Evolutionary conservation across 345 rosid species (phyloP).

Genomic region (Combretum micranthum): DNA sequence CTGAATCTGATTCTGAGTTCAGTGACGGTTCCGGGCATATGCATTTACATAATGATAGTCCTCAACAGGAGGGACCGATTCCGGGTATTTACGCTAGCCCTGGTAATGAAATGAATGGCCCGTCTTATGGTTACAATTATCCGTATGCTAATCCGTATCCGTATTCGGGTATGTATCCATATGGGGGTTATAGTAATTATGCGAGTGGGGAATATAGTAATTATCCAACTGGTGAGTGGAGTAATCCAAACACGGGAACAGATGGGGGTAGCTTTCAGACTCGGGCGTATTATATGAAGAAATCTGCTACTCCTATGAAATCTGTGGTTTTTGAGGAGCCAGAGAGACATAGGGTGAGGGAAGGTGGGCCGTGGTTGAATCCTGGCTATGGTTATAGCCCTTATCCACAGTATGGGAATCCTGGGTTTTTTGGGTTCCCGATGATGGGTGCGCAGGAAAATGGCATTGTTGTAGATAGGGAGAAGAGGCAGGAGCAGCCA

Average conservation of each 20-base stretch:
- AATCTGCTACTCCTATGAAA: slow-evolving; percentile 51
- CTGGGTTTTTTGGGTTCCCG: slow-evolving; percentile 47
- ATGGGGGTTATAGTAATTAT: not conserved
- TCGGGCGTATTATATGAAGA: slow-evolving; percentile 65
- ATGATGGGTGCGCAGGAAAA: slow-evolving; percentile 27
- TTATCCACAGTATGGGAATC: slow-evolving; percentile 25
- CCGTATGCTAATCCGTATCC: slow-evolving; percentile 4
- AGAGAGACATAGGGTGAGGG: slow-evolving; percentile 24
- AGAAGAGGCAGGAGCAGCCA: slow-evolving; percentile 26
- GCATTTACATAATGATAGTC: slow-evolving; percentile 30
- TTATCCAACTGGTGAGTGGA: slow-evolving; percentile 38
- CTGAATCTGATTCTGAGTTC: slow-evolving; percentile 48
- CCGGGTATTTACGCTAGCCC: slow-evolving; percentile 3
- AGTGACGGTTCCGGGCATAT: slow-evolving; percentile 43
- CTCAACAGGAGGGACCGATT: slow-evolving; percentile 11
- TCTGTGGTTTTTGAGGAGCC: slow-evolving; percentile 68
- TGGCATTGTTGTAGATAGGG: slow-evolving; percentile 6
- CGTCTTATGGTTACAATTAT: slow-evolving; percentile 16
- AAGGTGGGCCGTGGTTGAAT: slow-evolving; percentile 12
- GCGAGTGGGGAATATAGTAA: slow-evolving; percentile 36
- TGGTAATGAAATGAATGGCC: slow-evolving; percentile 1
- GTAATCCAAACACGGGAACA: slow-evolving; percentile 16
- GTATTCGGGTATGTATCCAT: not conserved
- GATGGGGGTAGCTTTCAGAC: slow-evolving; percentile 20
- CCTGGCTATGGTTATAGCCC: slow-evolving; percentile 32